Conservation (phyloP, 495 filamentous ascomycete species). For the Daldinia concentrica region DNA sequence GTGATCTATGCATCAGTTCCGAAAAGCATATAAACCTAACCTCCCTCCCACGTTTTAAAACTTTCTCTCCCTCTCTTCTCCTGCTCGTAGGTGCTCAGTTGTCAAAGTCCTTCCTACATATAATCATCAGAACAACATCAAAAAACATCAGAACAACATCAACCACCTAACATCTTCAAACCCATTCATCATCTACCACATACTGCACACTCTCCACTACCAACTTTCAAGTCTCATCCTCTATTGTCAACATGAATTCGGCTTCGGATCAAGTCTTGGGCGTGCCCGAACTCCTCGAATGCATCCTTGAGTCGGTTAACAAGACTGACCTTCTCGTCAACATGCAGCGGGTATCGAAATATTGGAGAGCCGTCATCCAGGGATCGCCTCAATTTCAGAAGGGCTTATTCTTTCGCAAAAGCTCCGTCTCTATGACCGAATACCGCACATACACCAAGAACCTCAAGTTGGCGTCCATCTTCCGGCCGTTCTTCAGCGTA, state of each 20-base stretch:
- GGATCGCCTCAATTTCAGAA: background rate
- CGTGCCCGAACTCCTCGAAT: constrained; percentile 12
- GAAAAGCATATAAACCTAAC: background rate
- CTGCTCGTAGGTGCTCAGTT: too few species aligned
- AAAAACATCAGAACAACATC: background rate
- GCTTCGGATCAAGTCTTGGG: background rate
- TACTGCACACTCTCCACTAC: too few species aligned
- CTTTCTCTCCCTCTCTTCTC: background rate
- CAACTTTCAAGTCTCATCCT: too few species aligned
- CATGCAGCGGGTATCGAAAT: constrained; percentile 6
- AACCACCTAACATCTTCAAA: background rate
- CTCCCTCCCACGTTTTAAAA: background rate
- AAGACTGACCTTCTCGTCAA: background rate
- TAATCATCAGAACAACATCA: background rate
- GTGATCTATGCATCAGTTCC: background rate
- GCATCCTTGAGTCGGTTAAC: background rate
- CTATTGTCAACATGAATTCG: background rate
- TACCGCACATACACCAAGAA: background rate
- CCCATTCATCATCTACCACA: too few species aligned
- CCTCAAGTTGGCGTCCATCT: too few species aligned
- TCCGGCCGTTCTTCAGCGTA: too few species aligned
- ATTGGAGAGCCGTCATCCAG: constrained; percentile 3
- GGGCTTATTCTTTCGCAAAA: background rate
- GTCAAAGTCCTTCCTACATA: too few species aligned
- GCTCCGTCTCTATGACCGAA: background rate